phyloP scores from a whole-genome alignment of 2,329 filamentous ascomycete genomes.

The Davidsoniella virescens region DNA sequence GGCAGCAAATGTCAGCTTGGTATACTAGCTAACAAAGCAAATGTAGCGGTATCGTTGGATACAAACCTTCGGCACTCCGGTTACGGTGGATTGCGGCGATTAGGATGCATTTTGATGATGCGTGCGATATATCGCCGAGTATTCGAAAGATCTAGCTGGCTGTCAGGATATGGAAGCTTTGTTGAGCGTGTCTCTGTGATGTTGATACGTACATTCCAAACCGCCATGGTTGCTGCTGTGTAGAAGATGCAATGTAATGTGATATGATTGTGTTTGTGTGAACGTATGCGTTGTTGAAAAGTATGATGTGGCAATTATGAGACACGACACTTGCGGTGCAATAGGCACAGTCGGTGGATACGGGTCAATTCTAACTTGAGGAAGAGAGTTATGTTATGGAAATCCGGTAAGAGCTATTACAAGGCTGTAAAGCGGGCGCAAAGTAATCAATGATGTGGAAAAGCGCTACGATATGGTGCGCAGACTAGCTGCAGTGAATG shows the following conservation, averaged over 20 bases:
- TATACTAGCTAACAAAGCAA: not conserved
- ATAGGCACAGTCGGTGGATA: too few relatives aligned
- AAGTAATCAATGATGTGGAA: not conserved
- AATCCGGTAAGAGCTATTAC: too few relatives aligned
- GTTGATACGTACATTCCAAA: conserved; percentile 23
- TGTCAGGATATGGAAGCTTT: not conserved
- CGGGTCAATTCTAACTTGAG: too few relatives aligned
- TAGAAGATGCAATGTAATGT: not conserved
- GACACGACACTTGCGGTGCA: too few relatives aligned
- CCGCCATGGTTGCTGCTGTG: conserved; percentile 20
- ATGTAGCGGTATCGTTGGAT: not conserved
- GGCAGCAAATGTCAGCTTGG: not conserved
- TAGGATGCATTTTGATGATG: conserved; percentile 74
- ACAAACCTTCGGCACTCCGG: conserved; percentile 57
- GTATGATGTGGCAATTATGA: not conserved
- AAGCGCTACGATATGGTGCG: not conserved
- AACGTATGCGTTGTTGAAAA: not conserved
- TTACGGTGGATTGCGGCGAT: conserved; percentile 85
- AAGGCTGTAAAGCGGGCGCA: not conserved
- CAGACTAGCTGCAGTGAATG: too few relatives aligned
- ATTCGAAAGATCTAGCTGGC: conserved; percentile 49
- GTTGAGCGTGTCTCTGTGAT: not conserved
- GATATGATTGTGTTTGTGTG: not conserved
- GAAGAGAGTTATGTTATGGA: too few relatives aligned
- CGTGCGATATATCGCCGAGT: conserved; percentile 69